Evolutionary conservation across 495 filamentous ascomycete species (phyloP).

Genomic region (Hypoxylon lienhwacheense): DNA sequence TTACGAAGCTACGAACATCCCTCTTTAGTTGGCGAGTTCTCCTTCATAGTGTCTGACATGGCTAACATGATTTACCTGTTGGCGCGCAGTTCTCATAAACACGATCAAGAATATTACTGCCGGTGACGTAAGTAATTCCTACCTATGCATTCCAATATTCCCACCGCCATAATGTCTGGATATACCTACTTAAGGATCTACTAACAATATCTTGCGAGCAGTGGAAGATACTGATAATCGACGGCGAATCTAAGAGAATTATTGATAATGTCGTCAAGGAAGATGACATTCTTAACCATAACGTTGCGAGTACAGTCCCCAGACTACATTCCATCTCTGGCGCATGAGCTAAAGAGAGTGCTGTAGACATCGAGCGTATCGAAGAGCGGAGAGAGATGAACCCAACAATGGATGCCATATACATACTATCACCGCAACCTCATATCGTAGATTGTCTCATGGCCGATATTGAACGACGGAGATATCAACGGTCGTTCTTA

Average conservation of each 20-base stretch:
- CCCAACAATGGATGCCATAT: slow-evolving; percentile 88
- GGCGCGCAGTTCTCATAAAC: slow-evolving; percentile 51
- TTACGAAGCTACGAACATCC: slow-evolving; percentile 5
- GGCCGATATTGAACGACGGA: slow-evolving; percentile 80
- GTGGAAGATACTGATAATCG: slow-evolving; percentile 96
- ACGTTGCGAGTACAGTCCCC: slow-evolving; percentile 80
- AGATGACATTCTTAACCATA: slow-evolving; percentile 93
- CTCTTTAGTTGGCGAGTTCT: background rate
- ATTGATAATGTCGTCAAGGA: slow-evolving; percentile 86
- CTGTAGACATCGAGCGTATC: slow-evolving; percentile 84
- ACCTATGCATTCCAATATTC: slow-evolving; percentile 8
- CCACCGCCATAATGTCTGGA: slow-evolving; percentile 3
- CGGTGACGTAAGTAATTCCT: slow-evolving; percentile 56
- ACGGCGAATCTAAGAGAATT: slow-evolving; percentile 75
- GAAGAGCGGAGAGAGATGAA: slow-evolving; percentile 80
- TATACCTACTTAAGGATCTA: no score
- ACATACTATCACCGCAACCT: slow-evolving; percentile 79
- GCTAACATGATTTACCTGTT: slow-evolving; percentile 17
- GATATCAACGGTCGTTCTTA: slow-evolving; percentile 73
- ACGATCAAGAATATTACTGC: slow-evolving; percentile 57
- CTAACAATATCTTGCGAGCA: slow-evolving; percentile 42
- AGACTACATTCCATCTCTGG: slow-evolving; percentile 3
- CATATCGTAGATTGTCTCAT: slow-evolving; percentile 91
- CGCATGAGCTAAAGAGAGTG: slow-evolving; percentile 31
- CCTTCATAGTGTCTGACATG: background rate